Evolutionary conservation across 2,329 filamentous ascomycete species (phyloP).

Genomic region (Exophiala lecanii-corni): DNA sequence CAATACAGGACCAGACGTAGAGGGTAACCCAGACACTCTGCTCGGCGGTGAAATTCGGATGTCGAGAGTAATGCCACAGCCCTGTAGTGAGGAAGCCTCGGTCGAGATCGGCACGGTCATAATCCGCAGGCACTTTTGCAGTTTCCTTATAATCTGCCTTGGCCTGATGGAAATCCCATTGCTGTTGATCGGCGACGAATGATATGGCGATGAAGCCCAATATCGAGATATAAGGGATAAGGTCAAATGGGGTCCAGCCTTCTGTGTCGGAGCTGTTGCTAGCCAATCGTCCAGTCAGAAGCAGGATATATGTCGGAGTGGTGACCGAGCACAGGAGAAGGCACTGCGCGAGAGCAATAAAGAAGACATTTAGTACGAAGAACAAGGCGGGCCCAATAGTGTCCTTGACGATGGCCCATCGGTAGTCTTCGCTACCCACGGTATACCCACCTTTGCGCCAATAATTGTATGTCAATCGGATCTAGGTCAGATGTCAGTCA

Average conservation of each 20-base stretch:
- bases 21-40: slow-evolving; percentile 83
- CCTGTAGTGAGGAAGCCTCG: slow-evolving; percentile 83
- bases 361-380: slow-evolving; percentile 81
- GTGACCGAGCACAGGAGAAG: slow-evolving; percentile 75
- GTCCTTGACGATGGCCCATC: slow-evolving; percentile 74
- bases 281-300: slow-evolving; percentile 66
- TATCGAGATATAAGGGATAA: slow-evolving; percentile 51
- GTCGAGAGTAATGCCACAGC: slow-evolving; percentile 80
- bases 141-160: slow-evolving; percentile 71
- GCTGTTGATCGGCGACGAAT: slow-evolving; percentile 83
- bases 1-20: slow-evolving; percentile 82
- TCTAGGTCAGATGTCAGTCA: slow-evolving; percentile 41
- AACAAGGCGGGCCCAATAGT: slow-evolving; percentile 62
- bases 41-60: slow-evolving; percentile 93
- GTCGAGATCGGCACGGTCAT: slow-evolving; percentile 70
- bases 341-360: slow-evolving; percentile 81
- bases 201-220: slow-evolving; percentile 60
- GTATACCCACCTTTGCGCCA: slow-evolving; percentile 90
- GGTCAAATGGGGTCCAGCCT: slow-evolving; percentile 38
- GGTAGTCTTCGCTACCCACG: slow-evolving; percentile 88
- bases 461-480: slow-evolving; percentile 89
- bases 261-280: slow-evolving; percentile 38
- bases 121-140: slow-evolving; percentile 63
- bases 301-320: slow-evolving; percentile 75
- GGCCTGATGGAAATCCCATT: slow-evolving; percentile 83